A percentile compares a stretch with the other conserved stretches of the same genome.
Evolutionary conservation across 805 yeast genomes (phyloP).

Genomic region (Starmerella asiatica): DNA sequence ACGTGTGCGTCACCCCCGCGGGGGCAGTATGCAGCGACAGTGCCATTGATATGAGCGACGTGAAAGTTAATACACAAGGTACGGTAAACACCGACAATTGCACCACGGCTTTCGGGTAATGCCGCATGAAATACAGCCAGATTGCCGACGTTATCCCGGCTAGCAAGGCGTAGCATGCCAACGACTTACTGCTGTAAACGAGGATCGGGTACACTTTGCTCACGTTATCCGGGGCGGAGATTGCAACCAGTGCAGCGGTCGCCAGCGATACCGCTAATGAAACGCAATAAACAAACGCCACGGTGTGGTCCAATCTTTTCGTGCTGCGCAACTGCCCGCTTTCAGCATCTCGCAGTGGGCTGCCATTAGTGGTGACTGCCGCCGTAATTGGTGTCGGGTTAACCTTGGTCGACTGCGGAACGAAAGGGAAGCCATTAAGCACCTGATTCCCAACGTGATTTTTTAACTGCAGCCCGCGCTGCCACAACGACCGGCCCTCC

Average conservation of each 20-base stretch:
- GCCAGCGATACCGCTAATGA: constrained; percentile 17
- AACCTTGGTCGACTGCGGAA: background rate
- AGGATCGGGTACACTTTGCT: constrained; percentile 16
- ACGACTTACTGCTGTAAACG: constrained; percentile 12
- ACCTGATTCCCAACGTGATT: no score
- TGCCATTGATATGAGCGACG: constrained; percentile 8
- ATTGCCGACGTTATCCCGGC: constrained; percentile 9
- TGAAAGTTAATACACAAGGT: constrained; percentile 11
- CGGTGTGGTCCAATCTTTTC: constrained; percentile 13
- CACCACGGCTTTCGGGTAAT: constrained; percentile 16
- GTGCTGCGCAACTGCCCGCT: background rate
- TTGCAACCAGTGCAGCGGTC: constrained; percentile 16
- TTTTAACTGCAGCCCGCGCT: background rate
- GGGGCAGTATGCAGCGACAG: constrained; percentile 14
- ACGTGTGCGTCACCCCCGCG: constrained; percentile 12
- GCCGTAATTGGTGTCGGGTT: constrained; percentile 1
- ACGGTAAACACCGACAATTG: constrained; percentile 16
- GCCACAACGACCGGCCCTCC: background rate
- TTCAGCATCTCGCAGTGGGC: constrained; percentile 1
- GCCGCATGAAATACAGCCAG: constrained; percentile 19
- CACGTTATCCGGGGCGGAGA: constrained; percentile 9
- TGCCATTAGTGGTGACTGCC: background rate
- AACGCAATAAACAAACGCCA: constrained; percentile 13
- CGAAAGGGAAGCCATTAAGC: background rate
- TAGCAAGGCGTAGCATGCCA: constrained; percentile 11